A percentile compares a stretch with the other conserved stretches of the same genome.
Evolutionary conservation across 2,329 filamentous ascomycete species (phyloP).

Genomic region (Ascocoryne sarcoides): DNA sequence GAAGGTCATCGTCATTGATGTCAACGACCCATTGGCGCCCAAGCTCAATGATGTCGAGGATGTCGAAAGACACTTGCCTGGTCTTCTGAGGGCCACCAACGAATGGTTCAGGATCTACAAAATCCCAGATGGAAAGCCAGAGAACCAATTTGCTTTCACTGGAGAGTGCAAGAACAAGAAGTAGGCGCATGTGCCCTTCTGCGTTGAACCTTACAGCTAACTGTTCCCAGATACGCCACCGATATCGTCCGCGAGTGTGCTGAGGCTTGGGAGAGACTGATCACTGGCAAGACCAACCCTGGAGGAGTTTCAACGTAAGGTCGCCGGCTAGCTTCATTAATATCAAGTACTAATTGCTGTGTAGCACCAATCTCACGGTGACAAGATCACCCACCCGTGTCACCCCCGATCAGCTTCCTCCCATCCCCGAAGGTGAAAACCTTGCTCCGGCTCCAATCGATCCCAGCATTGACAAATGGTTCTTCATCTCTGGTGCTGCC

Average conservation of each 20-base stretch:
- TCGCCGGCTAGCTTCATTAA: slow-evolving; percentile 5
- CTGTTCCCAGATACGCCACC: slow-evolving; percentile 65
- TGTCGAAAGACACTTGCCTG: slow-evolving; percentile 95
- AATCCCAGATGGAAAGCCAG: slow-evolving; percentile 99
- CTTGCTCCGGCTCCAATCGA: slow-evolving; percentile 83
- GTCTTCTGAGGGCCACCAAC: slow-evolving; percentile 93
- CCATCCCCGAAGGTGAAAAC: slow-evolving; percentile 73
- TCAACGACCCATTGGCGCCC: slow-evolving; percentile 91
- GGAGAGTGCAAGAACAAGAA: slow-evolving; percentile 99
- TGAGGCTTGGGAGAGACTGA: slow-evolving; percentile 94
- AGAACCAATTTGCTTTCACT: slow-evolving; percentile 99
- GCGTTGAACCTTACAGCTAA: slow-evolving; percentile 7
- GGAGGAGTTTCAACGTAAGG: slow-evolving; percentile 77
- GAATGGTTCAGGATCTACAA: slow-evolving; percentile 99
- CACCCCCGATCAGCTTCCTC: slow-evolving; percentile 59
- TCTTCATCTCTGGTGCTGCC: slow-evolving; percentile 98
- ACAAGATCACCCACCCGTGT: slow-evolving; percentile 65
- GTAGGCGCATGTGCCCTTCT: slow-evolving; percentile 36
- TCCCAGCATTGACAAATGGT: slow-evolving; percentile 98
- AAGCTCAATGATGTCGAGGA: slow-evolving; percentile 99
- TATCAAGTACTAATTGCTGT: neutral
- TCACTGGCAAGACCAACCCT: slow-evolving; percentile 76
- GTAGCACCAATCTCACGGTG: slow-evolving; percentile 75
- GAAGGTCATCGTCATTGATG: slow-evolving; percentile 99
- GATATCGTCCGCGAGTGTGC: slow-evolving; percentile 93